Evolutionary conservation across 106 monocot genomes (phyloP), one percentile per base, ranked within the genome.

Genomic region (Dendrobium catenatum): DNA sequence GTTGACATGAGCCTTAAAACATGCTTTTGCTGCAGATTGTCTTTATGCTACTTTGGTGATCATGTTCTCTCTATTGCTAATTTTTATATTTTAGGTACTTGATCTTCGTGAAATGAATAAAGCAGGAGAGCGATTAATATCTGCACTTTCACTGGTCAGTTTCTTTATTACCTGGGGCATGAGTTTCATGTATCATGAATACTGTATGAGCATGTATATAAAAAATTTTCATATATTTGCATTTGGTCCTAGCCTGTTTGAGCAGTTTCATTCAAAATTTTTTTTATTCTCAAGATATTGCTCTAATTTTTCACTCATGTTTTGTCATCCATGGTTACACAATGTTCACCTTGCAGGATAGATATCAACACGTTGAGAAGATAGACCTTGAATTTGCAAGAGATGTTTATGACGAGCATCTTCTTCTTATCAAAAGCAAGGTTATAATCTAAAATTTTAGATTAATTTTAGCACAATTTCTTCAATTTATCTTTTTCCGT

Each of bases 341-440:
- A 51, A 1, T 43, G 15, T 81, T 78, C 67, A 67, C 5, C 11
- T 27, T 88, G 54, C 84, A 96, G 96, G 68, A 85, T 19, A 91
- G 96, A 47, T 93, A 93, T 89, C 59, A 47, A n/a, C 73, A 90
- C 64, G 76, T 96, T n/a, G 88, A 87, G 80, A 80, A 44, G 73
- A 87, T 96, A 68, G 91, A 82, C 81, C 85, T 97, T 55, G 97
- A 94, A 87, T 97, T 97, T 85, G 90, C 94, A 3, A 92, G 87
- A 76, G 90, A 92, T 77, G 78, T 97, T 31, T 89, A 94, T 40
- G 94, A 97, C 73, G 81, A 79, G 70, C 92, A 97, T 88, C 84
- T 97, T 76, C 22, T 94, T 80, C 80, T 77, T 33, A 75, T 97
- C 27, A 89, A 82, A 72, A 81, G 55, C 66, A 88, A 91, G 94